phyloP scores from a whole-genome alignment of 2,329 filamentous ascomycete species.

The Exophiala spinifera region DNA sequence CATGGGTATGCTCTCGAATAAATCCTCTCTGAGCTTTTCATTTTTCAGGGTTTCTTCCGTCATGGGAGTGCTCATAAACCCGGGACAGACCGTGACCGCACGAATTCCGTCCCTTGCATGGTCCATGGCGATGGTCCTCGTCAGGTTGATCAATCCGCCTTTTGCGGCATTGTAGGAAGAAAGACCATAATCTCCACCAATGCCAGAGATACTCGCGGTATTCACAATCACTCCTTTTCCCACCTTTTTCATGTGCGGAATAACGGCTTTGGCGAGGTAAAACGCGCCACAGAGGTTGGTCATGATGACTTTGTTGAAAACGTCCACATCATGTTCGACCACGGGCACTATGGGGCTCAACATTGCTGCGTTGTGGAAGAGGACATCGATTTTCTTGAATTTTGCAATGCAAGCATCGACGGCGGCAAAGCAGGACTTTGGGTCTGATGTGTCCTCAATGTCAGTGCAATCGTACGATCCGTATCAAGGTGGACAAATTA shows the following conservation, averaged over 20 bases:
- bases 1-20: conserved; percentile 17
- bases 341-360: conserved; percentile 12
- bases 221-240: conserved; percentile 19
- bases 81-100: conserved; percentile 13
- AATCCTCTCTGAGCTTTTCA: conserved; percentile 8
- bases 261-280: conserved; percentile 12
- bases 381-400: conserved; percentile 9
- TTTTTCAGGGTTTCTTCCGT: neutral
- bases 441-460: conserved; percentile 1
- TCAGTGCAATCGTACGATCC: conserved; percentile 5
- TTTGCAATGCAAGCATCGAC: conserved; percentile 12
- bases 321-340: conserved; percentile 10
- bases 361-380: conserved; percentile 15
- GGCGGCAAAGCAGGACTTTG: conserved; percentile 8
- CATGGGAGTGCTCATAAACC: conserved; percentile 17
- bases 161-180: conserved; percentile 19
- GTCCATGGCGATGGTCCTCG: conserved; percentile 15
- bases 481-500: neutral
- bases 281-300: conserved; percentile 16
- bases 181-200: conserved; percentile 18
- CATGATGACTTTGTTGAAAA: conserved; percentile 19
- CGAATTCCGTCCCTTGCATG: conserved; percentile 17
- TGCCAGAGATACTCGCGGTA: conserved; percentile 11
- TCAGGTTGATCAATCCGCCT: conserved; percentile 13
- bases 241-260: conserved; percentile 12